Evolutionary conservation across 1,139 yeast species (phyloP).

Genomic region (Hansenula lynferdii): DNA sequence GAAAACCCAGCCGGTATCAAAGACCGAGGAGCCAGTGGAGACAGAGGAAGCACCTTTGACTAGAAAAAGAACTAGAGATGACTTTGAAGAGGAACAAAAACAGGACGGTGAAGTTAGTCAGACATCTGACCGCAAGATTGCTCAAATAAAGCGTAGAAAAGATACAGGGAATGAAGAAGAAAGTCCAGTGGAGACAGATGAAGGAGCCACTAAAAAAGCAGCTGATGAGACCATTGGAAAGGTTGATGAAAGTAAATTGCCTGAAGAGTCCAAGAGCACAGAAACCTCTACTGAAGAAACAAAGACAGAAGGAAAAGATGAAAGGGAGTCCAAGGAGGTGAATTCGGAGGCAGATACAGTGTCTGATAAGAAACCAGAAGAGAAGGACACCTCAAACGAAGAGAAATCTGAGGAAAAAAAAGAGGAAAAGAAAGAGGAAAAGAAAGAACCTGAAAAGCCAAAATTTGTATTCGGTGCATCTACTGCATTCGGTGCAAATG

Average conservation of each 20-base stretch:
- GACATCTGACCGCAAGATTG: slow-evolving; percentile 13
- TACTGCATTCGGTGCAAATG: slow-evolving; percentile 40
- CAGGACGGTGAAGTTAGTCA: slow-evolving; percentile 4
- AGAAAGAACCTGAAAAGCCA: slow-evolving; percentile 18
- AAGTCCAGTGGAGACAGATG: background rate
- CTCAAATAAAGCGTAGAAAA: slow-evolving; percentile 16
- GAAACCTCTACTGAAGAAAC: slow-evolving; percentile 1
- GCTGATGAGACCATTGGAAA: no score
- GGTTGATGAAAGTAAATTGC: no score
- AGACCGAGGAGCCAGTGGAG: no score
- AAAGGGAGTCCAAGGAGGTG: slow-evolving; percentile 3
- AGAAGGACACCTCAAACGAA: slow-evolving; percentile 3
- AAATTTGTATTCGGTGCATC: slow-evolving; percentile 54
- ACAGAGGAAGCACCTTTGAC: slow-evolving; percentile 5
- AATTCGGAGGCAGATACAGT: no score
- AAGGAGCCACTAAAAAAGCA: no score
- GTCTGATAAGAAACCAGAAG: background rate
- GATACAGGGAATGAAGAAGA: background rate
- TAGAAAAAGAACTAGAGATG: slow-evolving; percentile 24
- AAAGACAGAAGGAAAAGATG: slow-evolving; percentile 19
- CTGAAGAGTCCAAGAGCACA: background rate
- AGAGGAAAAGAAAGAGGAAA: slow-evolving; percentile 5
- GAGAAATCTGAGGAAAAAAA: slow-evolving; percentile 3
- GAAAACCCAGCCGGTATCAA: no score
- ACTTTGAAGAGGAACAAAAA: slow-evolving; percentile 11